Percentiles rank a stretch among this genome's conserved stretches.
Conservation (phyloP, 495 filamentous ascomycete genomes). For the Podospora conica region DNA sequence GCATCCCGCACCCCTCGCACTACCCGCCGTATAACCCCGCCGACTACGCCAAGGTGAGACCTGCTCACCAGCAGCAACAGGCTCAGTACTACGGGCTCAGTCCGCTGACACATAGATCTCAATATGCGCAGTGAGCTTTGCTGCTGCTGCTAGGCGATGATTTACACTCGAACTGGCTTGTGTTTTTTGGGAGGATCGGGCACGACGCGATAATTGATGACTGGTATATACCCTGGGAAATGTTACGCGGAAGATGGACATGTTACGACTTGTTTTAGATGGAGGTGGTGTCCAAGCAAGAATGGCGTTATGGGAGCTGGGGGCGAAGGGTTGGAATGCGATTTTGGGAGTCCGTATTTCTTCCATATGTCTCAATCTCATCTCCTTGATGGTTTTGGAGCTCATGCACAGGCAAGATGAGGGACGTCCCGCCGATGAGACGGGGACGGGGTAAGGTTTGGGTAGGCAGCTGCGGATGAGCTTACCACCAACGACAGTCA, state of each 20-base stretch:
- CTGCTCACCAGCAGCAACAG: slow-evolving; percentile 11
- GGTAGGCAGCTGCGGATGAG: neutral
- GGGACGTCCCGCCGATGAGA: neutral
- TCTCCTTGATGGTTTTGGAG: neutral
- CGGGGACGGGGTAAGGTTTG: neutral
- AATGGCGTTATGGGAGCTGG: neutral
- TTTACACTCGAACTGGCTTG: neutral
- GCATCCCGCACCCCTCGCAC: slow-evolving; percentile 17
- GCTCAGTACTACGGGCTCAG: slow-evolving; percentile 6
- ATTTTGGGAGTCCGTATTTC: neutral
- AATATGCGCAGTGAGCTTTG: neutral
- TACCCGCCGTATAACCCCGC: slow-evolving; percentile 39
- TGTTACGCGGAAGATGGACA: neutral
- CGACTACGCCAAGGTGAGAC: slow-evolving; percentile 32
- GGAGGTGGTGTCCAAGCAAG: neutral
- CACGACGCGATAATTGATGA: neutral
- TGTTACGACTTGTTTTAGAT: neutral
- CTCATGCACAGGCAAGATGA: neutral
- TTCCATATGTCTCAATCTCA: neutral
- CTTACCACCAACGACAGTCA: neutral
- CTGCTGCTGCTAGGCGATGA: neutral
- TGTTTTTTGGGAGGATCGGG: neutral
- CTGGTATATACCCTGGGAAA: neutral
- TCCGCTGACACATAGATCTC: slow-evolving; percentile 7
- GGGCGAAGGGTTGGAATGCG: neutral